Base-by-base conservation (phyloP, 441 rosid species). In the Arabidopsis lyrata region DNA sequence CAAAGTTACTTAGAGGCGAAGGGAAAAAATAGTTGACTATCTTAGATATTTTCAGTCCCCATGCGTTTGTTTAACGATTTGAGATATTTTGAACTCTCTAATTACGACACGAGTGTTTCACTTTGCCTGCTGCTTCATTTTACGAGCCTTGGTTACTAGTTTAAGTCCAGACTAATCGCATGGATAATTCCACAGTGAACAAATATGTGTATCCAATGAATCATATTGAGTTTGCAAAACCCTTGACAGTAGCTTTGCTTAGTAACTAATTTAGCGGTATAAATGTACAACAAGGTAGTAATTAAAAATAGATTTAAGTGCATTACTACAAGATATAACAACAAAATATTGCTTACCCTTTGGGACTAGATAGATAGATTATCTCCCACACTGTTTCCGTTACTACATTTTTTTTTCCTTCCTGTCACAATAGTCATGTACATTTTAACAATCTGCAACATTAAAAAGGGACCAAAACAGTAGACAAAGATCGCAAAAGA, bases 361-460 rank as follows among this genome's bases (percentile, higher is more conserved):
- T 20, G 65, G 70, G 62, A 59, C 70, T 22, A 35, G 58, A 68
- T 34, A 75, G 15, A 22, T 1, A 29, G 31, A 66, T 29, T 14
- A 4, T 38, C 35, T 18, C 34, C 39, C 41, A 36, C 38, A 68
- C 69, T 75, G 57, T 75, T 68, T 44, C 69, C 74, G 68, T 6
- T 66, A 59, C 78, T 68, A 75, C 63, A 48, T 52, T 60, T 61
- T 62, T 38, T 32, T 66, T 13, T 0, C 29, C 45, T 68, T 65
- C 70, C 80, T 70, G 80, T 70, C 50, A 63, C 61, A 69, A 63
- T 45, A 68, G 44, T 54, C 79, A 76, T 76, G 66, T 69, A 76
- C 75, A 76, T 39, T 67, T 59, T 69, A 76, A 62, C 55, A 76
- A 69, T 55, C 70, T 68, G 70, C 74, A 66, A 54, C 38, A 52